Conservation (phyloP, 805 yeast genomes). For the Metschnikowia aberdeeniae region DNA sequence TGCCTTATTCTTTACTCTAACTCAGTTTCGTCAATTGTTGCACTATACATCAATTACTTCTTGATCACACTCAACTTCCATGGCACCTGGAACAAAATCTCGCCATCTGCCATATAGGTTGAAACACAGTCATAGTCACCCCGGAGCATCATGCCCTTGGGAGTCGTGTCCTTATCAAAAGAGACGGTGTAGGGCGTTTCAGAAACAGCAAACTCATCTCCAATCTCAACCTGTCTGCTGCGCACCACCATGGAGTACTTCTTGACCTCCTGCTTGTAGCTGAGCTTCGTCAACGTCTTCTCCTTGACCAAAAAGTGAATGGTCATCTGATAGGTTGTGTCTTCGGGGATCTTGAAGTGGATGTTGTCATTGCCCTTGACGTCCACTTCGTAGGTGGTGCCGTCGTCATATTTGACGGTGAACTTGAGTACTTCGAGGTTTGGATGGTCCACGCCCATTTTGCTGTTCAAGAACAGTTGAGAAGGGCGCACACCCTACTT, state of each 20-base stretch:
- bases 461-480: neutral
- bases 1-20: too few species aligned
- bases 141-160: conserved; percentile 37
- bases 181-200: conserved; percentile 30
- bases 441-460: conserved; percentile 21
- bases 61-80: conserved; percentile 37
- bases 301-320: conserved; percentile 31
- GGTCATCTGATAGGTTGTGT: conserved; percentile 29
- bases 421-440: conserved; percentile 32
- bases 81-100: conserved; percentile 23
- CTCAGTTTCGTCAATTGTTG: too few species aligned
- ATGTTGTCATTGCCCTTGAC: conserved; percentile 28
- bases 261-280: conserved; percentile 33
- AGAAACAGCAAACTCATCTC: conserved; percentile 29
- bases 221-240: conserved; percentile 27
- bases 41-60: conserved; percentile 1
- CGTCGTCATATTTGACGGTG: conserved; percentile 27
- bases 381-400: conserved; percentile 22
- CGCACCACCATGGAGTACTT: conserved; percentile 34
- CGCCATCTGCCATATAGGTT: conserved; percentile 32
- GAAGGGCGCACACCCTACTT: neutral
- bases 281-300: conserved; percentile 26
- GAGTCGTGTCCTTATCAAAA: conserved; percentile 34
- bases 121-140: conserved; percentile 30
- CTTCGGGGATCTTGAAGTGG: conserved; percentile 34